Conservation (phyloP, 1,284 basidiomycete genomes). For the Cryptococcus sp. region DNA sequence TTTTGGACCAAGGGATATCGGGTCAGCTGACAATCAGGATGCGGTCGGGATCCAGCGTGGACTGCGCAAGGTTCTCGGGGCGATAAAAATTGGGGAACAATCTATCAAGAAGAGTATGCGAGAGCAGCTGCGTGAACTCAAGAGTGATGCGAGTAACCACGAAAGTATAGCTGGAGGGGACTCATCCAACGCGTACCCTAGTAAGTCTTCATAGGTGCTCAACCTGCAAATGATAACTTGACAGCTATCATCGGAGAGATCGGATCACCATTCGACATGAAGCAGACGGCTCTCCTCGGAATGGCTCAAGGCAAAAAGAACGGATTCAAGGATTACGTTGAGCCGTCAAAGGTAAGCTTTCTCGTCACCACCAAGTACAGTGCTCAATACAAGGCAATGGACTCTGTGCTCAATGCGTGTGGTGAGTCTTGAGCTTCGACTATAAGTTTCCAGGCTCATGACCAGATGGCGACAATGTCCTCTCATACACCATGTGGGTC, state of each 20-base stretch:
- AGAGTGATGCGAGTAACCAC: conserved; percentile 56
- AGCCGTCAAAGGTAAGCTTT: conserved; percentile 57
- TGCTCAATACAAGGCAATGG: conserved; percentile 59
- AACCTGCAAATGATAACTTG: background rate
- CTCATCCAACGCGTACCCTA: conserved; percentile 22
- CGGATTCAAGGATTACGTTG: conserved; percentile 56
- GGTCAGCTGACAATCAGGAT: conserved; percentile 52
- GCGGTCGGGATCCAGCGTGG: conserved; percentile 32
- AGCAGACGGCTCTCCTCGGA: conserved; percentile 25
- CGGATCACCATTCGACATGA: conserved; percentile 39
- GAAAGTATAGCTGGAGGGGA: conserved; percentile 47
- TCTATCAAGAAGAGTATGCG: conserved; percentile 76
- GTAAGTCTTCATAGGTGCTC: conserved; percentile 10
- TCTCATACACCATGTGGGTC: conserved; percentile 88
- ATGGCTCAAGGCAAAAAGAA: conserved; percentile 23
- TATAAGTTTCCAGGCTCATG: conserved; percentile 65
- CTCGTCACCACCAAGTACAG: background rate
- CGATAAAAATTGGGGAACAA: conserved; percentile 63
- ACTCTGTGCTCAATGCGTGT: conserved; percentile 79
- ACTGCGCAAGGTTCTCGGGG: conserved; percentile 39
- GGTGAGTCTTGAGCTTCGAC: conserved; percentile 57
- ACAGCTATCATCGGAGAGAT: conserved; percentile 34
- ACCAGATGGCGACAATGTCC: conserved; percentile 69
- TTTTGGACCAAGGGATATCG: background rate
- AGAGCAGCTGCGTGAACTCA: conserved; percentile 76